A percentile compares a stretch with the other conserved stretches of the same genome.
These are phyloP conservation scores for Brassica hybrid DNA, from an alignment of 441 rosid genomes.

Conservation along the genomic window DNA sequence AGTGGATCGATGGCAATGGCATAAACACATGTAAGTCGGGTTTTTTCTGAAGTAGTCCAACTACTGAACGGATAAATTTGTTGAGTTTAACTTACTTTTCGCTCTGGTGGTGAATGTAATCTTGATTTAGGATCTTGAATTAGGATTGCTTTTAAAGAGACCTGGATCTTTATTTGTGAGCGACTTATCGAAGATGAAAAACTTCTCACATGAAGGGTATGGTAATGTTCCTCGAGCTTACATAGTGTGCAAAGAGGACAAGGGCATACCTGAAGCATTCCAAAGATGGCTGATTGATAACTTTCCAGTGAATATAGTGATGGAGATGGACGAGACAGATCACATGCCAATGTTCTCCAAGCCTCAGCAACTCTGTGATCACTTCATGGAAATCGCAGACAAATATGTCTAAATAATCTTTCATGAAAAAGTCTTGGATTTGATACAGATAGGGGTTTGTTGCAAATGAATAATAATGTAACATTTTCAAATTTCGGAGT, in stretches of 20 bases:
- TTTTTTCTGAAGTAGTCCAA: neutral
- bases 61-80: neutral
- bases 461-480: conserved; percentile 13
- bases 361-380: conserved; percentile 46
- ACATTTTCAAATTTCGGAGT: neutral
- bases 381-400: conserved; percentile 41
- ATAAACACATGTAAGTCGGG: neutral
- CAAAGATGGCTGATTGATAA: conserved; percentile 61
- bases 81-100: neutral
- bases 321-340: conserved; percentile 53
- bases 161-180: conserved; percentile 50
- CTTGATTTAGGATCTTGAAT: conserved; percentile 54
- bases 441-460: neutral
- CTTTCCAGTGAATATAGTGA: conserved; percentile 43
- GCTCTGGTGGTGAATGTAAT: conserved; percentile 3
- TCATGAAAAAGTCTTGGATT: conserved; percentile 2
- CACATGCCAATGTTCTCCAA: conserved; percentile 63
- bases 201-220: conserved; percentile 45
- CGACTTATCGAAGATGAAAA: conserved; percentile 43
- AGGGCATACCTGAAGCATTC: conserved; percentile 37
- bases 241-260: conserved; percentile 52
- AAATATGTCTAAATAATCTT: conserved; percentile 24
- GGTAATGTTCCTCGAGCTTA: conserved; percentile 51
- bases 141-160: conserved; percentile 48
- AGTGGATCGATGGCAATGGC: neutral